A percentile compares a stretch with the other conserved stretches of the same genome.
Conservation (phyloP, 306 rosid species). For the Cicer yamashitae region DNA sequence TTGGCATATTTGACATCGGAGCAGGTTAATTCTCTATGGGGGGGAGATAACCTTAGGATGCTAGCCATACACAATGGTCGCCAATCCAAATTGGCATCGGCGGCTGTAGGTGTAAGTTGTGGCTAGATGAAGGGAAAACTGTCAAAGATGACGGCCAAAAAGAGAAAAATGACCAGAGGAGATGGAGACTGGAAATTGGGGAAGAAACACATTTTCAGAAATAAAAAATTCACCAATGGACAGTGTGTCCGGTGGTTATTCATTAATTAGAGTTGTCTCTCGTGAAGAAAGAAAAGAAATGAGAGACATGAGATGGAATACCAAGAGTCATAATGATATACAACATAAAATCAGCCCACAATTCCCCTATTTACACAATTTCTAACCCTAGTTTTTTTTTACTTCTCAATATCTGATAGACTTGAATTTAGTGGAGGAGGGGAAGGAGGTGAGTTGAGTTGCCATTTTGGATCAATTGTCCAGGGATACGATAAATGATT, state of each 20-base stretch:
- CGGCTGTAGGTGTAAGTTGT: no score
- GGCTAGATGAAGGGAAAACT: neutral
- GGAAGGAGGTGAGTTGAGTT: neutral
- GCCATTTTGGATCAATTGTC: neutral
- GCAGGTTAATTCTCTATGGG: neutral
- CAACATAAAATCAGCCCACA: neutral
- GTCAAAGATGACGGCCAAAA: neutral
- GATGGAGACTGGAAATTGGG: neutral
- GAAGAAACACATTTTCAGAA: slow-evolving; percentile 3
- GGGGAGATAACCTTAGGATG: neutral
- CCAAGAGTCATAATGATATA: neutral
- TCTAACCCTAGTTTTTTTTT: neutral
- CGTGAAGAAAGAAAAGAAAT: neutral
- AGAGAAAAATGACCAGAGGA: neutral
- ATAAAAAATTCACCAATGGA: neutral
- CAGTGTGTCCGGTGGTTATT: neutral
- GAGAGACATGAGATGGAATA: neutral
- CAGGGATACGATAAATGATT: neutral
- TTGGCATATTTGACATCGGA: neutral
- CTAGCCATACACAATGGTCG: no score
- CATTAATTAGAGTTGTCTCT: neutral
- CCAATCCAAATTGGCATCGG: no score
- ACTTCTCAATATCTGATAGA: neutral
- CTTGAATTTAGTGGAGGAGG: neutral
- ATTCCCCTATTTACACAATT: no score